Base-by-base conservation (phyloP, 2,329 filamentous ascomycete species). In the Stachybotrys chlorohalonatus region DNA sequence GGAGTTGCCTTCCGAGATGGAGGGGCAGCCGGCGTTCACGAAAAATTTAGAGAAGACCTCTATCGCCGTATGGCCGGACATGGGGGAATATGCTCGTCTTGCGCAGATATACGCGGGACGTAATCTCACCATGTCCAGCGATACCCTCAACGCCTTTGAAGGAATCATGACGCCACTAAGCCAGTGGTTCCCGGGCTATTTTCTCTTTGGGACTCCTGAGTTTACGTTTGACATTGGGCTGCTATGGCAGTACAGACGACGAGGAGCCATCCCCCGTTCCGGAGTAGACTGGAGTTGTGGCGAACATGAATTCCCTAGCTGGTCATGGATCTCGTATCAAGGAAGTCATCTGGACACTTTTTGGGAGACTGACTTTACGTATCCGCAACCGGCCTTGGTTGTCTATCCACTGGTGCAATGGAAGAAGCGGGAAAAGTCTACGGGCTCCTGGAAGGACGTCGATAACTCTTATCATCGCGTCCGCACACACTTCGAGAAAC, bases 261-360 rank as follows among this genome's bases (percentile, higher is more conserved):
- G 52, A 31, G 55, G 52, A 50, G 55, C 55, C 2, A 51, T 30
- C 16, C 47, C 54, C 45, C 51, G 51, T 9, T 53, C 54, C 9
- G 47, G 48, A 2, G 2, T 39, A 15, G 54, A 47, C 15, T 51
- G 54, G 52, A 17, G 32, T 2, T 17, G 13, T 15, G 39, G 36
- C n/a, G 5, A 46, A 6, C 45, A 47, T 32, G 11, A 49, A 2
- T 54, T 54, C 47, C 55, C 55, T 7, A 56, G 52, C 17, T 56
- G 55, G 55, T 54, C 55, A 6, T 56, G 55, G 55, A 56, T 56
- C 47, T 56, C 55, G 5, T 52, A 54, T 45, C 48, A 54, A 30
- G 55, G 49, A 15, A 8, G 31, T 7, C 52, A 54, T 54, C 32
- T 54, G 4, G 31, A 54, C 8, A 52, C 36, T 4, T 52, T 56